phyloP scores from a whole-genome alignment of 768 basidiomycete genomes.

The Pisolithus orientalis region DNA sequence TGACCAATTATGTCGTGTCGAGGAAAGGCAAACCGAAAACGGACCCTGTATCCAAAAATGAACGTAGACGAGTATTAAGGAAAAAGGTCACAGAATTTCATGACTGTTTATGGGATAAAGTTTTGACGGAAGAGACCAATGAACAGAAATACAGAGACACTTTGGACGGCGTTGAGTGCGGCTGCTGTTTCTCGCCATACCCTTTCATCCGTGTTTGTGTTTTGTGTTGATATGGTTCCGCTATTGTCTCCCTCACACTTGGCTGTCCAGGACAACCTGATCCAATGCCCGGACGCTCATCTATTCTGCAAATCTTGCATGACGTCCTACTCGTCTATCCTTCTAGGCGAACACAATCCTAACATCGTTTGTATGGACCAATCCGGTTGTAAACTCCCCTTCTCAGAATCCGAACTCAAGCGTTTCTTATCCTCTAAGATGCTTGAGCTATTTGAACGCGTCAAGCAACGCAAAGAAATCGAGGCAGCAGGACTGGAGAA shows the following conservation, averaged over 20 bases:
- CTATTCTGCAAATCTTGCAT: conserved; percentile 79
- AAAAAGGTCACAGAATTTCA: neutral
- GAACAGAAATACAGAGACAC: conserved; percentile 36
- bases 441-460: conserved; percentile 62
- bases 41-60: conserved; percentile 23
- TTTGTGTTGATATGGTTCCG: neutral
- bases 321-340: conserved; percentile 56
- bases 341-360: conserved; percentile 58
- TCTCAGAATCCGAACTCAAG: conserved; percentile 61
- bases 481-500: conserved; percentile 71
- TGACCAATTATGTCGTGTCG: conserved; percentile 28
- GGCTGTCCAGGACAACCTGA: conserved; percentile 61
- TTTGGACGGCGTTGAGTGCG: conserved; percentile 72
- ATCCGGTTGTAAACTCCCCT: conserved; percentile 61
- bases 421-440: conserved; percentile 65
- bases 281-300: conserved; percentile 86
- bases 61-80: neutral
- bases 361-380: conserved; percentile 79
- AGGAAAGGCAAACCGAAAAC: conserved; percentile 35
- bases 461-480: conserved; percentile 75
- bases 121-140: conserved; percentile 26
- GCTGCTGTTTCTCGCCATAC: conserved; percentile 76
- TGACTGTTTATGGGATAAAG: conserved; percentile 14
- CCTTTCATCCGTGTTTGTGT: conserved; percentile 50
- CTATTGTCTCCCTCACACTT: neutral